Evolutionary conservation across 441 rosid genomes (phyloP), one percentile per base, ranked within the genome.

Genomic region (Viola pubescens): DNA sequence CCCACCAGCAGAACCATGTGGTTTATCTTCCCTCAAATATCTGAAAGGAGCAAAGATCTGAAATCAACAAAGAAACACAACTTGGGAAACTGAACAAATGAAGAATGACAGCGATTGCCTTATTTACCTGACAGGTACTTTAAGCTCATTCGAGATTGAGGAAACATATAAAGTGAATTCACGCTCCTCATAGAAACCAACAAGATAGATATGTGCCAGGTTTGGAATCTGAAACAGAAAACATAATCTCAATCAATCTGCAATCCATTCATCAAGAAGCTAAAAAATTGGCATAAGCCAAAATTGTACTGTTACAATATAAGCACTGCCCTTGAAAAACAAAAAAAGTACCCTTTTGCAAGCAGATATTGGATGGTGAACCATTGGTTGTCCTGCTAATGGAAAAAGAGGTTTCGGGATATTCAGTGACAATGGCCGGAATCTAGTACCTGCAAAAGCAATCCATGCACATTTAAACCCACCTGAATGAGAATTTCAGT

Each of bases 1-100:
- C 47, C 90, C 96, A 77, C 98, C 98, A 62, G 98, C 98, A 0
- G 95, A 91, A 66, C 98, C 98, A 72, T 88, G 95, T 0, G 98
- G 96, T 51, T 79, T 86, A 69, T 91, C 90, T 76, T 91, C 97
- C 77, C 75, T 86, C 79, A 88, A 73, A 82, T 88, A 91, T 73
- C 97, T 91, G 64, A 14, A 54, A 26, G 34, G 34, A 63, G 42
- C 65, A 57, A 50, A 49, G 9, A 45, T 4, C 13, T 10, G 11
- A 12, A 13, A n/a, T 7, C 10, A 54, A 49, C 8, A 26, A 56
- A 48, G 43, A 68, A 63, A 37, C 46, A 66, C 61, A 4, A 19
- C 10, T 38, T 47, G 60, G 5, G 64, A 52, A 50, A 40, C 37
- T 9, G n/a, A 52, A 37, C 4, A 7, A 51, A 7, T 59, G 41